Evolutionary conservation across 1,284 basidiomycete species (phyloP).

Genomic region (Pseudozyma sp.): DNA sequence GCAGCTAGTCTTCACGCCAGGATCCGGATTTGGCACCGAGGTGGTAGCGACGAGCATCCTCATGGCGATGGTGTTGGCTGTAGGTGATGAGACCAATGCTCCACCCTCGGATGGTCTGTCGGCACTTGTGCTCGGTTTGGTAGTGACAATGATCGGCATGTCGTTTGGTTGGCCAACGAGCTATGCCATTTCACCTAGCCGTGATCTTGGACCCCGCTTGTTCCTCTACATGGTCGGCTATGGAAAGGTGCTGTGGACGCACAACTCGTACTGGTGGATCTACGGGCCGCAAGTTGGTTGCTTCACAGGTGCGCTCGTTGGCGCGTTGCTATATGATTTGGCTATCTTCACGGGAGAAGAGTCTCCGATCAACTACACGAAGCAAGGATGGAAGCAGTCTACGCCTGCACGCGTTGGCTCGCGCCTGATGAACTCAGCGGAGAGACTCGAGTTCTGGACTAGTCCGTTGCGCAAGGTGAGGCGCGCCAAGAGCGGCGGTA

Average conservation of each 20-base stretch:
- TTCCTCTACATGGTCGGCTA: conserved; percentile 76
- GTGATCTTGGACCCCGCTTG: conserved; percentile 76
- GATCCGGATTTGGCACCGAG: conserved; percentile 42
- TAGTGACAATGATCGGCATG: conserved; percentile 74
- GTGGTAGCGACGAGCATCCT: conserved; percentile 57
- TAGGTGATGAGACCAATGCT: conserved; percentile 69
- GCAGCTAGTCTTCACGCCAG: conserved; percentile 32
- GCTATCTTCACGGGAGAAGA: conserved; percentile 68
- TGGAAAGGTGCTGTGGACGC: conserved; percentile 71
- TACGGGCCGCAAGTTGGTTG: conserved; percentile 74
- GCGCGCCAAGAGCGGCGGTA: not conserved
- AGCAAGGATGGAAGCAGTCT: conserved; percentile 33
- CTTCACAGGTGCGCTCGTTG: conserved; percentile 66
- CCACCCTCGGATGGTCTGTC: conserved; percentile 73
- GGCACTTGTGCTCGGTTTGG: conserved; percentile 74
- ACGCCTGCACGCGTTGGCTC: conserved; percentile 20
- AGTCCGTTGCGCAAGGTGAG: not conserved
- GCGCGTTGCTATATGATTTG: conserved; percentile 68
- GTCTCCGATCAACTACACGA: conserved; percentile 60
- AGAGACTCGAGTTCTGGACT: conserved; percentile 14
- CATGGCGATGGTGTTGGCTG: conserved; percentile 50
- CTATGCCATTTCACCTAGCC: conserved; percentile 76
- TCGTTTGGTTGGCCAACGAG: conserved; percentile 75
- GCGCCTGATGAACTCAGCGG: conserved; percentile 19
- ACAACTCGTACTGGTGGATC: conserved; percentile 78